Base-by-base conservation (phyloP, 2,329 filamentous ascomycete species). In the Huntiella bhutanensis region DNA sequence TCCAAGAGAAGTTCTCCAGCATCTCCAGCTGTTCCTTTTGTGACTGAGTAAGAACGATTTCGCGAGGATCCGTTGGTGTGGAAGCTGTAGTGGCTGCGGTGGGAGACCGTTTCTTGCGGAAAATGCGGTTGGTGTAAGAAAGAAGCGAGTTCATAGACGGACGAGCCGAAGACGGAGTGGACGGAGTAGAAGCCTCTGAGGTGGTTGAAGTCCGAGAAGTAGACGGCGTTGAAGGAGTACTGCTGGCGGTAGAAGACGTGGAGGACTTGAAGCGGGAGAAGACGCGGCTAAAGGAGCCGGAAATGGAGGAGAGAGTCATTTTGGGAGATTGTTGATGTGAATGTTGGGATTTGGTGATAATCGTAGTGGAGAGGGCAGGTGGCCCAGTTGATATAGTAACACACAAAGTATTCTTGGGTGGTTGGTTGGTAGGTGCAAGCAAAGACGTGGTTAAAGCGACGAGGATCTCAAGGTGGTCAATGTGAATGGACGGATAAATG, bases 1-100 rank as follows among this genome's bases (percentile, higher is more conserved):
- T 64, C 55, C 66, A 63, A 47, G 59, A 63, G 57, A 67, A 70
- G 47, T 62, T 56, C 49, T 59, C 59, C 34, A 70, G 59, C 55
- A 66, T 59, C 56, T 68, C 62, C 54, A 68, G 66, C 53, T 69
- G 63, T 46, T 60, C 58, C 13, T 68, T 58, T 55, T 69, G 68
- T 45, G 64, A 59, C 47, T 61, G 58, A 6, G 63, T 67, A 43
- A 68, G 58, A 19, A 64, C 64, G 52, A 62, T 59, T 55, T 68
- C 64, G 56, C 63, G 62, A 5, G 65, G 65, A 53, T 69, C 64
- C 6, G 22, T 28, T 28, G 22, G 22, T 10, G 22, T 28, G 3
- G 22, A 10, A 28, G 7, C 2, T 2, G 22, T 28, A 10, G 7
- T 4, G 22, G 22, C 22, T 2, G 22, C 8, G 8, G 22, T 10